phyloP scores from a whole-genome alignment of 176 grass and related monocot genomes.

The Cenchrus fungigraminus region DNA sequence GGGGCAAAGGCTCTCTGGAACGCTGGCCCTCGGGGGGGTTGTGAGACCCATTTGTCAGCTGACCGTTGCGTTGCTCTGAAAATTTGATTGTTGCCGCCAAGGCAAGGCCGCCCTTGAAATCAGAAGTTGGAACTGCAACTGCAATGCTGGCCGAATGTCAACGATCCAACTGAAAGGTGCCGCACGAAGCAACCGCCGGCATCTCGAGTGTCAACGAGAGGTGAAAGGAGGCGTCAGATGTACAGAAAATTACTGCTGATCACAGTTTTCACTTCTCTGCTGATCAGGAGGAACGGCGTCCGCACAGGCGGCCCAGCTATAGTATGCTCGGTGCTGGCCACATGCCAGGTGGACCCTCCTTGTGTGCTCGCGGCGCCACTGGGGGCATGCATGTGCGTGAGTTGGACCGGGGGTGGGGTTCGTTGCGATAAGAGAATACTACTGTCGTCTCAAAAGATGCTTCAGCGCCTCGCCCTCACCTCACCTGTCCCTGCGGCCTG shows the following conservation, averaged over 20 bases:
- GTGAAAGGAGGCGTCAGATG: background rate
- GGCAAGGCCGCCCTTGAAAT: background rate
- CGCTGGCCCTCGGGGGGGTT: background rate
- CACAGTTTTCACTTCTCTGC: background rate
- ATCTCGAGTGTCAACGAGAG: too few relatives aligned
- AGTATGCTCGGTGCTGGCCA: background rate
- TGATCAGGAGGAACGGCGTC: background rate
- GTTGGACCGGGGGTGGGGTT: slow-evolving; percentile 9
- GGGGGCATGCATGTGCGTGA: slow-evolving; percentile 52
- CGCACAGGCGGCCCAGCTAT: background rate
- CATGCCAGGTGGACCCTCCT: slow-evolving; percentile 28
- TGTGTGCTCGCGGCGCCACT: background rate
- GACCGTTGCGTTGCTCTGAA: too few relatives aligned
- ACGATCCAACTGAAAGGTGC: too few relatives aligned
- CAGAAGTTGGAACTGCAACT: background rate
- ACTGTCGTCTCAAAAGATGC: slow-evolving; percentile 48
- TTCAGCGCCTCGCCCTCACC: background rate
- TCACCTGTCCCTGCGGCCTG: background rate
- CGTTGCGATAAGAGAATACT: slow-evolving; percentile 40
- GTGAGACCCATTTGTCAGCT: background rate
- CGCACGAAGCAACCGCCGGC: too few relatives aligned
- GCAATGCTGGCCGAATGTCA: background rate
- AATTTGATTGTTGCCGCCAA: background rate
- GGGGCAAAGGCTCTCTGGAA: background rate
- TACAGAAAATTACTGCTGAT: background rate